Percentiles rank a stretch among this genome's conserved stretches.
Evolutionary conservation across 192 early-diverging fungal genomes (phyloP).

Genomic region (Podila horticola): DNA sequence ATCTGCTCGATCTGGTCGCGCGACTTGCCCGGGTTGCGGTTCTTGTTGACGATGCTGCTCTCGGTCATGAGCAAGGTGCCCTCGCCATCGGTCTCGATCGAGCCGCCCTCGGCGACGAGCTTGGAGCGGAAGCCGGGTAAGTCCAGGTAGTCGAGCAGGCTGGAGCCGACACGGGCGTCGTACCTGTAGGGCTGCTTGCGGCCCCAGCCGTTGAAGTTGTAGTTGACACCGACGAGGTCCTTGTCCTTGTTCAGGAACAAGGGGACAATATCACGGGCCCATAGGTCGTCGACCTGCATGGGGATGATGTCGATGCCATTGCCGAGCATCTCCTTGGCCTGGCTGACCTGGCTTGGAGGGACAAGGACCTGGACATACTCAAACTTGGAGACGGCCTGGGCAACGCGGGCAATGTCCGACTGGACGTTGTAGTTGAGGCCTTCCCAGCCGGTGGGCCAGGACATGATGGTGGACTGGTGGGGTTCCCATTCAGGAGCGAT

Average conservation of each 20-base stretch:
- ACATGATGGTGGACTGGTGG: conserved; percentile 27
- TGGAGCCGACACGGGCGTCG: conserved; percentile 15
- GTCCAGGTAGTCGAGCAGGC: conserved; percentile 8
- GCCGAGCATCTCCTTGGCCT: conserved; percentile 13
- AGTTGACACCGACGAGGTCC: conserved; percentile 5
- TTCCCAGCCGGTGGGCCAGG: conserved; percentile 26
- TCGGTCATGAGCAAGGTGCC: conserved; percentile 24
- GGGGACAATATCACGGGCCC: conserved; percentile 18
- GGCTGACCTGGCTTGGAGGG: conserved; percentile 12
- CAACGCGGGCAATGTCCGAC: conserved; percentile 27
- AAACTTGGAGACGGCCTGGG: conserved; percentile 20
- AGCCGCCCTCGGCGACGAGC: conserved; percentile 22
- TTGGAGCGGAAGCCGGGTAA: conserved; percentile 8
- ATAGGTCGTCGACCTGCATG: conserved; percentile 19
- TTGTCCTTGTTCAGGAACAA: conserved; percentile 17
- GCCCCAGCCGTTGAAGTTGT: conserved; percentile 31
- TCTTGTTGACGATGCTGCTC: conserved; percentile 30
- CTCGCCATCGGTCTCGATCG: conserved; percentile 27
- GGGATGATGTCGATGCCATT: conserved; percentile 11
- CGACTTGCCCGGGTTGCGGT: conserved; percentile 27
- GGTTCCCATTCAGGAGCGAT: conserved; percentile 18
- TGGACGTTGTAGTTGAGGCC: conserved; percentile 22
- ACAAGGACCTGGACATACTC: conserved; percentile 12
- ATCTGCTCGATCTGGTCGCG: conserved; percentile 18
- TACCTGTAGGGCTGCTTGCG: conserved; percentile 20